These are phyloP conservation scores for Echinosophora koreensis DNA, from an alignment of 306 rosid species.

Conservation along the genomic window DNA sequence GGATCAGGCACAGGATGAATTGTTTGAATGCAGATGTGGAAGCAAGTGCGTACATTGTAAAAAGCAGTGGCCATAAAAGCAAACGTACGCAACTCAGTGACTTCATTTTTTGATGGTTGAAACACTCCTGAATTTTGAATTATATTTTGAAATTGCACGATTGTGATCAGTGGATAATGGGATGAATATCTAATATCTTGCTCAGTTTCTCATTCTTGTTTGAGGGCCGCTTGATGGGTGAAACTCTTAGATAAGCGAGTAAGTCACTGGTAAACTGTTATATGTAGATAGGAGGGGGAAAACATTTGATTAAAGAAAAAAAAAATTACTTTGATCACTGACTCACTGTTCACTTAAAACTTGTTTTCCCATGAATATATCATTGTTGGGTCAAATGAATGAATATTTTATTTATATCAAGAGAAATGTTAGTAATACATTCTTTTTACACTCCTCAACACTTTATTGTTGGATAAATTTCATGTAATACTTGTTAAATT, in stretches of 20 bases:
- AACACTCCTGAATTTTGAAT: conserved; percentile 23
- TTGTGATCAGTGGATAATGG: conserved; percentile 11
- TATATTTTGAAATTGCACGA: background rate
- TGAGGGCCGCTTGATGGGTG: background rate
- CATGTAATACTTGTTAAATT: too few species aligned
- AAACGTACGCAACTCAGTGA: conserved; percentile 66
- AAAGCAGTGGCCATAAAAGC: conserved; percentile 49
- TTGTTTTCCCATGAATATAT: conserved; percentile 8
- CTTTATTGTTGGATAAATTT: too few species aligned
- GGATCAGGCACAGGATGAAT: conserved; percentile 90
- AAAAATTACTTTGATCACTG: too few species aligned
- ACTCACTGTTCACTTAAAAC: background rate
- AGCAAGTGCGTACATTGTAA: conserved; percentile 66
- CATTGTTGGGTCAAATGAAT: too few species aligned
- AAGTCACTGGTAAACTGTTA: background rate
- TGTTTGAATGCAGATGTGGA: conserved; percentile 75
- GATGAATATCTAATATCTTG: conserved; percentile 17
- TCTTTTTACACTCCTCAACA: too few species aligned
- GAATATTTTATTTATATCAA: too few species aligned
- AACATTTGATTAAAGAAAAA: too few species aligned
- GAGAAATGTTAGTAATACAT: too few species aligned
- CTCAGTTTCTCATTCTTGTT: conserved; percentile 10
- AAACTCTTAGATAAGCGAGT: background rate
- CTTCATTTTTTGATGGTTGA: conserved; percentile 76
- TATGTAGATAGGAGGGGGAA: background rate